Conservation (phyloP, 148 eudicot genomes). For the Dianthus caryophyllus region DNA sequence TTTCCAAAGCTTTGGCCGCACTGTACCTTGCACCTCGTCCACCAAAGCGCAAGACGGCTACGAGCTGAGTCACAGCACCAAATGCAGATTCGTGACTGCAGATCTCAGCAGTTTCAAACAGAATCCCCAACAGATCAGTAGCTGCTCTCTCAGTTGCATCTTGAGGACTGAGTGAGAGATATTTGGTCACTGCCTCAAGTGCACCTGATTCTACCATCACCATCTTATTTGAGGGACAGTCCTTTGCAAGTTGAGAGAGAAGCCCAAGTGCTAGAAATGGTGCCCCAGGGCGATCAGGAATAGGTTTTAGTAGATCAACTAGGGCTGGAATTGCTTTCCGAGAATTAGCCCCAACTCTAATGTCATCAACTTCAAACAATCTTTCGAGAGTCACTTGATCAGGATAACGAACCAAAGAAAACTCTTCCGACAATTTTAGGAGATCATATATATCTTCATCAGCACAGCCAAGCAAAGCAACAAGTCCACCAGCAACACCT, state of each 20-base stretch:
- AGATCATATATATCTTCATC: conserved; percentile 77
- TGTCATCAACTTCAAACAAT: conserved; percentile 92
- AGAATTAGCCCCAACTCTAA: conserved; percentile 89
- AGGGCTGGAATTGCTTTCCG: conserved; percentile 92
- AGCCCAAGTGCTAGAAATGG: conserved; percentile 87
- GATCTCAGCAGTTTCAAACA: conserved; percentile 78
- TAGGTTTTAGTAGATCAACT: conserved; percentile 93
- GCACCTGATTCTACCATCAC: conserved; percentile 98
- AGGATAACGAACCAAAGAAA: conserved; percentile 69
- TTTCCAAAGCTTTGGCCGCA: conserved; percentile 94
- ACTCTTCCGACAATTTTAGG: conserved; percentile 73
- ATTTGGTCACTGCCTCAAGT: conserved; percentile 88
- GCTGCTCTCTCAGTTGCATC: conserved; percentile 98
- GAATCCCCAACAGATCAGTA: conserved; percentile 75
- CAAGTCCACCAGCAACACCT: conserved; percentile 78
- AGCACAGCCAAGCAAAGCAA: conserved; percentile 87
- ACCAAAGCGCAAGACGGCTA: conserved; percentile 92
- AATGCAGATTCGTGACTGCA: conserved; percentile 92
- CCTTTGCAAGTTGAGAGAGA: conserved; percentile 82
- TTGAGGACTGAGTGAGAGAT: conserved; percentile 91
- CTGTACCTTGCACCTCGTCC: conserved; percentile 98
- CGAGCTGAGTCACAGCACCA: conserved; percentile 87
- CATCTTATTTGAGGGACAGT: conserved; percentile 81
- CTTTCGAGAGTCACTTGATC: conserved; percentile 95
- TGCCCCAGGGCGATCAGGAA: conserved; percentile 97